Percentiles rank a stretch among this genome's conserved stretches.
These are phyloP conservation scores for Fimicolochytrium jonesii DNA, from an alignment of 192 early-diverging fungal species.

Conservation along the genomic window DNA sequence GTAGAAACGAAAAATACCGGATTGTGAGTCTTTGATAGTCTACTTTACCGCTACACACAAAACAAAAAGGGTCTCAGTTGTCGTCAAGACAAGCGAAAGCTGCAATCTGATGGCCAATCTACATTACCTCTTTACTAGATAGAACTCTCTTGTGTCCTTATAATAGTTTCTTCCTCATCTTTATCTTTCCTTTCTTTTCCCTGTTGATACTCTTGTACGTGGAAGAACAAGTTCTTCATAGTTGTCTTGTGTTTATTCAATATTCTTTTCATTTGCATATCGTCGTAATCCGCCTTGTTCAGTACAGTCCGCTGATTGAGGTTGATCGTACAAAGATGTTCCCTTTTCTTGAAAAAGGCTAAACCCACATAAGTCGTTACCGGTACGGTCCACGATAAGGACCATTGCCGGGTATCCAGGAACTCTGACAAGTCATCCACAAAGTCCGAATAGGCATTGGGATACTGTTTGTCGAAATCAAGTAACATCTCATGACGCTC, in stretches of 20 bases:
- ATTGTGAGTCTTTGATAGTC: neutral
- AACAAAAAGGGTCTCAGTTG: neutral
- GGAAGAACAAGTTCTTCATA: too few relatives aligned
- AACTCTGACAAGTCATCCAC: neutral
- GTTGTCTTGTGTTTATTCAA: too few relatives aligned
- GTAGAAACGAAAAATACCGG: neutral
- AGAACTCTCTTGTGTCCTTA: neutral
- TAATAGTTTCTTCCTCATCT: neutral
- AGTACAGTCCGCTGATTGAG: neutral
- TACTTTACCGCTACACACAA: neutral
- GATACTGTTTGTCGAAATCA: too few relatives aligned
- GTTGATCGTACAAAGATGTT: neutral
- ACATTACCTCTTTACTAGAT: neutral
- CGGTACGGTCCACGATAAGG: neutral
- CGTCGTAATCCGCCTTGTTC: too few relatives aligned
- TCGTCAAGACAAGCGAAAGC: neutral
- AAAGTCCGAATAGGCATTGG: too few relatives aligned
- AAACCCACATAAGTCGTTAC: neutral
- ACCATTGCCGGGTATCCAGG: neutral
- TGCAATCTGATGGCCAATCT: neutral
- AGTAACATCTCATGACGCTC: too few relatives aligned
- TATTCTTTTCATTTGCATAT: too few relatives aligned
- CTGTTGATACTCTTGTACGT: too few relatives aligned
- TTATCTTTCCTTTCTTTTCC: too few relatives aligned
- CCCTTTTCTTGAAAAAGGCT: conserved; percentile 3